phyloP scores from a whole-genome alignment of 352 stramenopile genomes.

The Globisporangium alternatum region DNA sequence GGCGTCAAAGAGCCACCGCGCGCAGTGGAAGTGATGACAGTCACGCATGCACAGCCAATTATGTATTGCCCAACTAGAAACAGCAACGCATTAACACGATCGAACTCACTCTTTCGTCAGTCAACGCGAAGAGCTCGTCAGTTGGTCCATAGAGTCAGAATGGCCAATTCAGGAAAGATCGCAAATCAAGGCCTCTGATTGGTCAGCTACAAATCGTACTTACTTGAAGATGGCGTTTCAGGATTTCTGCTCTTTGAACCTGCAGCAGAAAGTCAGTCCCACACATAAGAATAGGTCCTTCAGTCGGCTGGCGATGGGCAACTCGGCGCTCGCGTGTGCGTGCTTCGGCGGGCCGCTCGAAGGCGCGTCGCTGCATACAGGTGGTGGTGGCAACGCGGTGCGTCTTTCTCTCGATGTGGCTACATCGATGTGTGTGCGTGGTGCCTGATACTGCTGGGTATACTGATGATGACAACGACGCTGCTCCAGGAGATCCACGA shows the following conservation, averaged over 20 bases:
- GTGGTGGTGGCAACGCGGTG: not conserved
- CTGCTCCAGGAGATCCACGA: constrained; percentile 1
- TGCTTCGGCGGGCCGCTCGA: constrained; percentile 10
- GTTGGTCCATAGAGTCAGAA: constrained; percentile 5
- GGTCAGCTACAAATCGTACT: not conserved
- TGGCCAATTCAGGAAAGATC: constrained; percentile 12
- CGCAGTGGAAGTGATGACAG: constrained; percentile 43
- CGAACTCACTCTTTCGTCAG: not conserved
- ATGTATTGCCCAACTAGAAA: not conserved
- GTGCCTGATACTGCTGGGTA: not conserved
- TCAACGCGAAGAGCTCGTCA: not conserved
- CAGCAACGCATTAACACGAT: not conserved
- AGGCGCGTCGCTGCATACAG: not conserved
- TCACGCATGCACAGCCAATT: not conserved
- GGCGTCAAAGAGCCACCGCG: constrained; percentile 28
- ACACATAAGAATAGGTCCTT: not conserved
- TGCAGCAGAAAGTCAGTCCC: not conserved
- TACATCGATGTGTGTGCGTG: not conserved
- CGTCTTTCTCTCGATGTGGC: not conserved
- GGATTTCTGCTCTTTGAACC: constrained; percentile 6
- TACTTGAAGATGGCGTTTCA: constrained; percentile 6
- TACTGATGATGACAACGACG: not conserved
- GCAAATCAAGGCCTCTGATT: constrained; percentile 3
- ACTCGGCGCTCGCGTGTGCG: constrained; percentile 21
- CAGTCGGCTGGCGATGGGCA: constrained; percentile 16